Evolutionary conservation across 2,329 filamentous ascomycete genomes (phyloP).

Genomic region (Rhynchosporium agropyri): DNA sequence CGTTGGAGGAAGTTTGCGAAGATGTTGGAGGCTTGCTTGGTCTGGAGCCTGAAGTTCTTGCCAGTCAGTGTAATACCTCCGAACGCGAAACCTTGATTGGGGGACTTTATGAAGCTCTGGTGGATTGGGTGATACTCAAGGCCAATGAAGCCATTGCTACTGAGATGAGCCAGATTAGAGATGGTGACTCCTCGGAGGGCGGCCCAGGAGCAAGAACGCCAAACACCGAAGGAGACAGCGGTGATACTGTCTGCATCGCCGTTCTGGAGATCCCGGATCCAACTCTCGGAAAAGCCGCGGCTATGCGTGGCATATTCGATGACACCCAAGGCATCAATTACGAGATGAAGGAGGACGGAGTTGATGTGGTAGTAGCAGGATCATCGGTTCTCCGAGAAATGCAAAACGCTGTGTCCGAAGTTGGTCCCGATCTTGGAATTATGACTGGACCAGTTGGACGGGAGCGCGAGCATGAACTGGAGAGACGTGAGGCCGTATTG

Average conservation of each 20-base stretch:
- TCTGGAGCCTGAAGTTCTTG: constrained; percentile 80
- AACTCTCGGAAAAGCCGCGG: constrained; percentile 81
- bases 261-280: constrained; percentile 84
- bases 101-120: constrained; percentile 88
- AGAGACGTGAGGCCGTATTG: constrained; percentile 79
- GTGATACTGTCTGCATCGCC: constrained; percentile 86
- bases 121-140: constrained; percentile 90
- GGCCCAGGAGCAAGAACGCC: constrained; percentile 63
- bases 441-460: constrained; percentile 66
- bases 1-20: constrained; percentile 82
- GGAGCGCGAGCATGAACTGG: constrained; percentile 76
- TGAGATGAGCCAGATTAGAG: constrained; percentile 69
- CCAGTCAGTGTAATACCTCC: constrained; percentile 77
- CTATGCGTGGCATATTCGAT: constrained; percentile 89
- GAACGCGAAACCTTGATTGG: constrained; percentile 82
- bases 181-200: constrained; percentile 70
- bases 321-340: constrained; percentile 90
- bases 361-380: constrained; percentile 73
- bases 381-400: constrained; percentile 86
- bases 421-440: constrained; percentile 78
- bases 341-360: constrained; percentile 95
- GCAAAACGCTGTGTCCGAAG: constrained; percentile 76
- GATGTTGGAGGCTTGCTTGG: constrained; percentile 87
- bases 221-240: constrained; percentile 68
- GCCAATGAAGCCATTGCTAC: constrained; percentile 82